Conservation (phyloP, 192 early-diverging fungal genomes). For the Spizellomyces punctatus region DNA sequence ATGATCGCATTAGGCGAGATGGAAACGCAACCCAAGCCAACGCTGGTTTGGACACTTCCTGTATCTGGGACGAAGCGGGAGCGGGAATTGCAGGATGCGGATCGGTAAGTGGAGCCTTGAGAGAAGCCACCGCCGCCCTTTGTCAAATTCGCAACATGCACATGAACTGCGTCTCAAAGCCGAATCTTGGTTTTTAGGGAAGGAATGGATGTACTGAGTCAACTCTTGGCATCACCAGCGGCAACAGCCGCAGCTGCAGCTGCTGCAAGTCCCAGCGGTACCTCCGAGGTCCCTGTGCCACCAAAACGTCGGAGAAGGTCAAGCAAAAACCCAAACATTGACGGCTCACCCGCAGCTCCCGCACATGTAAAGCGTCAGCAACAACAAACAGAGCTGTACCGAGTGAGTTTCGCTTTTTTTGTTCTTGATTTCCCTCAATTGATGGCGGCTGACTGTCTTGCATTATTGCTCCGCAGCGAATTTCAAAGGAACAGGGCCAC, state of each 20-base stretch:
- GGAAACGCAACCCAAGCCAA: conserved; percentile 17
- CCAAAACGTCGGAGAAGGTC: conserved; percentile 20
- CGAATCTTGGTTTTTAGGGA: background rate
- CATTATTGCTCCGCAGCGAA: background rate
- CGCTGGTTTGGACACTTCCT: conserved; percentile 12
- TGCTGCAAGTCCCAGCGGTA: background rate
- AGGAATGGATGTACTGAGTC: conserved; percentile 10
- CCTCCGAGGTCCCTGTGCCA: background rate
- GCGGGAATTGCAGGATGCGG: background rate
- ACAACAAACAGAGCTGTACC: conserved; percentile 28
- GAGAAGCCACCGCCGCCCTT: too few species aligned
- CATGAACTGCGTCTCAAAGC: background rate
- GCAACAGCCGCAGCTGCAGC: background rate
- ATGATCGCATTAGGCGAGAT: conserved; percentile 18
- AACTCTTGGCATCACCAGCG: conserved; percentile 13
- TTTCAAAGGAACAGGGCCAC: conserved; percentile 13
- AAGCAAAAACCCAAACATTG: conserved; percentile 8
- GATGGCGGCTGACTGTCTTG: background rate
- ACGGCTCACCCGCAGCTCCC: conserved; percentile 2
- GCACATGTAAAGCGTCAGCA: conserved; percentile 23
- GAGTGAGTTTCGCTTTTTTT: background rate
- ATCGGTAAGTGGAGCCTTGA: background rate
- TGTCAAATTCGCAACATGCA: background rate
- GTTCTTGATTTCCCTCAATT: background rate
- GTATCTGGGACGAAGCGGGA: background rate